phyloP scores from a whole-genome alignment of 2,329 filamentous ascomycete species.

The Beauveria australis region DNA sequence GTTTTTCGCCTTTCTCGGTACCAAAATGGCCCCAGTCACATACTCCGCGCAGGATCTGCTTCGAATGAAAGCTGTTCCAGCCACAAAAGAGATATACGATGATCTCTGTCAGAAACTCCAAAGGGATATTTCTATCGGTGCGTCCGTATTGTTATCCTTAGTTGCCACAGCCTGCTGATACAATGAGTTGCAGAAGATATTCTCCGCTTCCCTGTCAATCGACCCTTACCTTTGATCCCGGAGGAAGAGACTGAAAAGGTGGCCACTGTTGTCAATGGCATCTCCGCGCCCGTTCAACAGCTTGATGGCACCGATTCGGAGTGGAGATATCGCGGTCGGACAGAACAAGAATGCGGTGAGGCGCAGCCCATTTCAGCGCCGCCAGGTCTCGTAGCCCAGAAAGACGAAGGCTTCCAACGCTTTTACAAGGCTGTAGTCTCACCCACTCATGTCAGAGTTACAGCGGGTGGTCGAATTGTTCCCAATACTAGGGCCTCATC shows the following conservation, averaged over 20 bases:
- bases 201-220: slow-evolving; percentile 21
- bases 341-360: slow-evolving; percentile 32
- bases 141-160: slow-evolving; percentile 8
- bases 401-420: slow-evolving; percentile 56
- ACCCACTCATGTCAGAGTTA: slow-evolving; percentile 58
- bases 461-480: slow-evolving; percentile 58
- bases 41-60: slow-evolving; percentile 41
- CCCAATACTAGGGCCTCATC: slow-evolving; percentile 50
- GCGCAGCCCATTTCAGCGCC: slow-evolving; percentile 46
- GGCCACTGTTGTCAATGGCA: background rate
- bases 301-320: slow-evolving; percentile 34
- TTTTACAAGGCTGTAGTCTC: slow-evolving; percentile 63
- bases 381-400: slow-evolving; percentile 43
- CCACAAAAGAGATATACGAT: slow-evolving; percentile 20
- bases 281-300: slow-evolving; percentile 20
- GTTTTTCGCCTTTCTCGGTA: slow-evolving; percentile 31
- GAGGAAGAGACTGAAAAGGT: slow-evolving; percentile 20
- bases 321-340: slow-evolving; percentile 38
- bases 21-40: slow-evolving; percentile 33
- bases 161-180: slow-evolving; percentile 9
- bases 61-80: slow-evolving; percentile 21
- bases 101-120: slow-evolving; percentile 27
- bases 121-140: slow-evolving; percentile 34
- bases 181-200: slow-evolving; percentile 20
- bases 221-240: slow-evolving; percentile 22